These are phyloP conservation scores for Peziza echinospora DNA, from an alignment of 495 filamentous ascomycete species.

Conservation along the genomic window DNA sequence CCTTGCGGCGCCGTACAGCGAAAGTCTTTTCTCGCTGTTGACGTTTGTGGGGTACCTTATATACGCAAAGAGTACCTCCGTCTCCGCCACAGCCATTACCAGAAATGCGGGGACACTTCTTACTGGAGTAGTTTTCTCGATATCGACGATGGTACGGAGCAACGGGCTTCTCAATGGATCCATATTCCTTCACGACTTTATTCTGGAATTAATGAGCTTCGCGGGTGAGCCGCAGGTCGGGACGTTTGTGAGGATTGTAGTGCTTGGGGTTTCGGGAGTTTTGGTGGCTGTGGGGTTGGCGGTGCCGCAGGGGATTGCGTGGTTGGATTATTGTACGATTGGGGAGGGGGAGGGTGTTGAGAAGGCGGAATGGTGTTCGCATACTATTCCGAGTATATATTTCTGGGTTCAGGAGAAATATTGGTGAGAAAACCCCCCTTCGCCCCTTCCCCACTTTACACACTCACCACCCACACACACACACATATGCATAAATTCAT, in stretches of 20 bases:
- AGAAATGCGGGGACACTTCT: constrained; percentile 23
- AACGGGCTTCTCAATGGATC: constrained; percentile 76
- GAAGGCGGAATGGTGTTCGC: constrained; percentile 46
- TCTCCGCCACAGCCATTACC: constrained; percentile 23
- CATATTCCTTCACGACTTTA: constrained; percentile 38
- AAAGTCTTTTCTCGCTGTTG: constrained; percentile 58
- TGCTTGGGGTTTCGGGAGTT: constrained; percentile 41
- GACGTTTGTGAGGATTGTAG: constrained; percentile 26
- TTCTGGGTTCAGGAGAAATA: constrained; percentile 71
- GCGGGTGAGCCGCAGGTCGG: constrained; percentile 12
- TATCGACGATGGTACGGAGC: constrained; percentile 54
- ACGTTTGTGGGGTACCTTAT: constrained; percentile 51
- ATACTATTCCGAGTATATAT: constrained; percentile 61
- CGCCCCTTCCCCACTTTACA: not conserved
- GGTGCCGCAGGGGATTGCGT: constrained; percentile 57
- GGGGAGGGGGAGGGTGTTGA: constrained; percentile 4
- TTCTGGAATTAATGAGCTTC: constrained; percentile 1
- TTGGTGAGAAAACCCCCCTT: constrained; percentile 38
- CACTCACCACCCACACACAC: too few species aligned
- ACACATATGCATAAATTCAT: too few species aligned
- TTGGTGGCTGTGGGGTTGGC: constrained; percentile 42
- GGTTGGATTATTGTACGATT: constrained; percentile 40
- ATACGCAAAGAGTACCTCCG: constrained; percentile 26
- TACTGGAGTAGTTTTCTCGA: constrained; percentile 45
- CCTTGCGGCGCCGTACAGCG: constrained; percentile 67